Evolutionary conservation across 2,329 filamentous ascomycete species (phyloP).

Genomic region (Aspergillus sp.): DNA sequence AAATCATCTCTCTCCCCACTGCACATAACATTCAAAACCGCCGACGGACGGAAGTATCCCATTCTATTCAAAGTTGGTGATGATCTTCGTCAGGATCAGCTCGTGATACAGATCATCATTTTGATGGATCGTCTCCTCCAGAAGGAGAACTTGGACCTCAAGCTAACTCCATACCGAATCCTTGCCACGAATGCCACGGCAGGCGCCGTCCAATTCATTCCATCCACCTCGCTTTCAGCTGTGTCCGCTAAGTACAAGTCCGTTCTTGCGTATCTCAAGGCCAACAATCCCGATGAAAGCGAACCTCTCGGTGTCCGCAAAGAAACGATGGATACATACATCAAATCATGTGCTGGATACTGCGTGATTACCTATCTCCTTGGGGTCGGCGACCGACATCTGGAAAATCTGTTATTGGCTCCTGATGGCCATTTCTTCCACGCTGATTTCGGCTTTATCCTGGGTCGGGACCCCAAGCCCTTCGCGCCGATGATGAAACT

Average conservation of each 20-base stretch:
- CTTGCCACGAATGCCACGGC: constrained; percentile 87
- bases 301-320: constrained; percentile 84
- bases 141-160: constrained; percentile 94
- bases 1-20: constrained; percentile 93
- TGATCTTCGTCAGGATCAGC: constrained; percentile 91
- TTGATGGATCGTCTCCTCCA: constrained; percentile 94
- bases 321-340: constrained; percentile 90
- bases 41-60: constrained; percentile 74
- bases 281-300: constrained; percentile 82
- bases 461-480: constrained; percentile 93
- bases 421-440: constrained; percentile 96
- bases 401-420: constrained; percentile 89
- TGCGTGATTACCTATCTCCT: constrained; percentile 98
- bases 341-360: constrained; percentile 94
- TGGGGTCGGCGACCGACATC: constrained; percentile 90
- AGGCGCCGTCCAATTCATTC: constrained; percentile 90
- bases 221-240: constrained; percentile 77
- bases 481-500: constrained; percentile 98
- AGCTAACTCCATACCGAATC: constrained; percentile 93
- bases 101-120: constrained; percentile 96
- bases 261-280: constrained; percentile 77
- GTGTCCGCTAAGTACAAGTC: constrained; percentile 80
- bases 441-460: constrained; percentile 96
- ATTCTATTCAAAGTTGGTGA: constrained; percentile 98
- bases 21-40: constrained; percentile 84